A percentile compares a stretch with the other conserved stretches of the same genome.
Conservation (phyloP, 2,329 filamentous ascomycete genomes). For the Alternaria solani region DNA sequence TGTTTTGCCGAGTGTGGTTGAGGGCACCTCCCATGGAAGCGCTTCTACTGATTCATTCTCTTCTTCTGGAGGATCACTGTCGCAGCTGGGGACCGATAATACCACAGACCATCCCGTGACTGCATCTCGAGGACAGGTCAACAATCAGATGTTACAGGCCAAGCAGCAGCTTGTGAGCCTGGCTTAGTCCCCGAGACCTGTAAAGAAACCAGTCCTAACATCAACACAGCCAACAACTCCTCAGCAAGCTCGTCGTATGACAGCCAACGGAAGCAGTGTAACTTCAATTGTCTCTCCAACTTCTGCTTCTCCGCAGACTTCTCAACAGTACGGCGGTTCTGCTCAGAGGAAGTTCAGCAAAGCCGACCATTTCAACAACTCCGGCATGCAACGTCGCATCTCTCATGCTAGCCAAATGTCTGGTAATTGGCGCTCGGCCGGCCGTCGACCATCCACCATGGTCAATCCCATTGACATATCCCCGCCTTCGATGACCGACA, state of each 20-base stretch:
- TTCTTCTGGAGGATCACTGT: conserved; percentile 23
- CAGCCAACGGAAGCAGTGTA: neutral
- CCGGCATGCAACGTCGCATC: conserved; percentile 4
- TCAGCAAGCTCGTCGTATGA: conserved; percentile 5
- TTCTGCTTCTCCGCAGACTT: conserved; percentile 5
- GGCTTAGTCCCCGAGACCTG: neutral
- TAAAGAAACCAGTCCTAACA: neutral
- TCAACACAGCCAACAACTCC: conserved; percentile 9
- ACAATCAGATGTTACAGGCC: neutral
- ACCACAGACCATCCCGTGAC: neutral
- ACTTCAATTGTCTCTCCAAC: neutral
- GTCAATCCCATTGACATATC: conserved; percentile 1
- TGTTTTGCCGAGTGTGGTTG: conserved; percentile 8
- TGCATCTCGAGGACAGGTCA: conserved; percentile 8
- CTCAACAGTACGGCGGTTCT: conserved; percentile 10
- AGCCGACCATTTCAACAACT: conserved; percentile 1
- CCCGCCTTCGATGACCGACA: conserved; percentile 19
- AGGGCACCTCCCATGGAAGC: conserved; percentile 17
- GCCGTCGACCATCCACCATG: conserved; percentile 7
- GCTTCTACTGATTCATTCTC: conserved; percentile 17
- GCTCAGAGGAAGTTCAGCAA: conserved; percentile 6
- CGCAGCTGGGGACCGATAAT: conserved; percentile 4
- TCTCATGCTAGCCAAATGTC: conserved; percentile 11
- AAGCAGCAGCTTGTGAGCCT: conserved; percentile 21
- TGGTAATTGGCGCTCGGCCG: conserved; percentile 6